These are phyloP conservation scores for Myriosclerotinia duriaeana DNA, from an alignment of 2,329 filamentous ascomycete species.

Conservation along the genomic window DNA sequence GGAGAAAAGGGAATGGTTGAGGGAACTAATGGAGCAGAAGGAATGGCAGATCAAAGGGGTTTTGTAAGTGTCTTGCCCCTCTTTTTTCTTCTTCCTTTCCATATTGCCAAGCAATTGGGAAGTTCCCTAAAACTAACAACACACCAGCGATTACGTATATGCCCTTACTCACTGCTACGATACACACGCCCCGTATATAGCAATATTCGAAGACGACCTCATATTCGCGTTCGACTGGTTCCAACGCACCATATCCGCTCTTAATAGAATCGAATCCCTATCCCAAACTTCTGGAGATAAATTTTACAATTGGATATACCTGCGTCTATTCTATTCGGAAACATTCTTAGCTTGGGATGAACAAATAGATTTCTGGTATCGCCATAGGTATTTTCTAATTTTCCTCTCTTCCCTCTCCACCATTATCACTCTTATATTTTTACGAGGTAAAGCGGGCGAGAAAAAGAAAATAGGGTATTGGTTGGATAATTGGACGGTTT, in stretches of 20 bases:
- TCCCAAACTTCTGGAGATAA: slow-evolving; percentile 4
- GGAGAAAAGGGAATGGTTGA: slow-evolving; percentile 3
- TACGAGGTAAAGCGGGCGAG: neutral
- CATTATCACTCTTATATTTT: neutral
- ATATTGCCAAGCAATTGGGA: neutral
- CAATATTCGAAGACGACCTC: slow-evolving; percentile 44
- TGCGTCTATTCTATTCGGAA: slow-evolving; percentile 34
- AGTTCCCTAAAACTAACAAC: neutral
- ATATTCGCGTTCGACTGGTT: slow-evolving; percentile 44
- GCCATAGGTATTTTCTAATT: slow-evolving; percentile 22
- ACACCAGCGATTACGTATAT: slow-evolving; percentile 40
- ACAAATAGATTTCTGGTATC: slow-evolving; percentile 24
- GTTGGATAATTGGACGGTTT: slow-evolving; percentile 10
- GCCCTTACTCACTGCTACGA: slow-evolving; percentile 37
- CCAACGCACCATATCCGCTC: slow-evolving; percentile 33
- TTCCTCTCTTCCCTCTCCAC: slow-evolving; percentile 10
- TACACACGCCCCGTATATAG: slow-evolving; percentile 39
- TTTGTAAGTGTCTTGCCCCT: neutral
- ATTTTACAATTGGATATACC: slow-evolving; percentile 29
- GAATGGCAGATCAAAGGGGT: slow-evolving; percentile 18
- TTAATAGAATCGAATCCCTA: slow-evolving; percentile 24
- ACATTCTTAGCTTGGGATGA: slow-evolving; percentile 27
- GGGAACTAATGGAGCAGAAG: slow-evolving; percentile 1
- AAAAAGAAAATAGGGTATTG: neutral
- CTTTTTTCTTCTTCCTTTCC: too few species aligned